phyloP scores from a whole-genome alignment of 1,139 yeast genomes.

The Debaryomyces coudertii region DNA sequence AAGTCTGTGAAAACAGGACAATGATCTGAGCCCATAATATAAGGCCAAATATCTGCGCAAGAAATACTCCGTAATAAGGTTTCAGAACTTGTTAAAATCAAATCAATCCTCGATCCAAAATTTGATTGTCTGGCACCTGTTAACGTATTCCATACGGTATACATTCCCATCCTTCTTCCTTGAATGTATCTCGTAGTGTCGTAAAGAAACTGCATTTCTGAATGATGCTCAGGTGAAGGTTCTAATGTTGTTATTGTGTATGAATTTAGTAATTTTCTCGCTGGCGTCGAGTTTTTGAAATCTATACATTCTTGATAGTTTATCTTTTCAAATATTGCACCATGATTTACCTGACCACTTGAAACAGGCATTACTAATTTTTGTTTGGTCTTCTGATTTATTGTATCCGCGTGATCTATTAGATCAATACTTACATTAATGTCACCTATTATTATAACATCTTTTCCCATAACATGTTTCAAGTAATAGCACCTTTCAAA shows the following conservation, averaged over 20 bases:
- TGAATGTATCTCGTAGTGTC: slow-evolving; percentile 69
- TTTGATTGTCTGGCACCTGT: slow-evolving; percentile 79
- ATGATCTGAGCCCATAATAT: slow-evolving; percentile 85
- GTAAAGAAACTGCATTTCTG: slow-evolving; percentile 38
- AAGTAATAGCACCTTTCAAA: slow-evolving; percentile 64
- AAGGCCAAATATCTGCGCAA: slow-evolving; percentile 68
- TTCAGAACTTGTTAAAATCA: slow-evolving; percentile 55
- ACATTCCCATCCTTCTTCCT: slow-evolving; percentile 64
- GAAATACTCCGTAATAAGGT: slow-evolving; percentile 34
- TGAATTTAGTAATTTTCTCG: slow-evolving; percentile 49
- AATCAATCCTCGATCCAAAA: slow-evolving; percentile 87
- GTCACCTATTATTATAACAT: slow-evolving; percentile 84
- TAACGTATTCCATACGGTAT: slow-evolving; percentile 91
- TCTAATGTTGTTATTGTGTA: slow-evolving; percentile 27
- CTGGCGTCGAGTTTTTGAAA: slow-evolving; percentile 46
- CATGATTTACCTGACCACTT: slow-evolving; percentile 20
- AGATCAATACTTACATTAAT: slow-evolving; percentile 78
- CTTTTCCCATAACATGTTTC: slow-evolving; percentile 50
- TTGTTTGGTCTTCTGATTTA: slow-evolving; percentile 45
- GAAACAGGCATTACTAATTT: slow-evolving; percentile 23
- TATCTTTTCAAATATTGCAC: slow-evolving; percentile 41
- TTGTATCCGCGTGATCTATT: slow-evolving; percentile 78
- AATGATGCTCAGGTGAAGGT: slow-evolving; percentile 1
- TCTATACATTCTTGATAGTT: slow-evolving; percentile 41
- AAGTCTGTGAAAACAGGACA: slow-evolving; percentile 87